These are phyloP conservation scores for Omphalea diandra DNA, from an alignment of 441 rosid species.

Conservation along the genomic window DNA sequence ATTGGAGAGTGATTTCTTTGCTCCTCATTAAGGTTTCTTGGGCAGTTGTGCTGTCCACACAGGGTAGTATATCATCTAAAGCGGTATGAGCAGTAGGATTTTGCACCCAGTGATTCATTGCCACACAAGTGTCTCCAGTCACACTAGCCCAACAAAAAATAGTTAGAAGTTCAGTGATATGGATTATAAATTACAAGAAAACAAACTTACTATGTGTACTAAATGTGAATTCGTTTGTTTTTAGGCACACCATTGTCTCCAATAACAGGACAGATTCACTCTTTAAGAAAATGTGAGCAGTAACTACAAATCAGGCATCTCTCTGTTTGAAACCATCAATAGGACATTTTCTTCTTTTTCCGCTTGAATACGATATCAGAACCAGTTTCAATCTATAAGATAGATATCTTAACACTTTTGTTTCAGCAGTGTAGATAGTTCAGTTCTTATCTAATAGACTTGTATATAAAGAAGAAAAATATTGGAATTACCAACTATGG, in stretches of 20 bases:
- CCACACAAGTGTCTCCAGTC: constrained; percentile 81
- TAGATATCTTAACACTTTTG: not conserved
- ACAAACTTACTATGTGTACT: too few relatives aligned
- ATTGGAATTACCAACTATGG: not conserved
- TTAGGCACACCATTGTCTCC: too few relatives aligned
- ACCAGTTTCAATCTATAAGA: too few relatives aligned
- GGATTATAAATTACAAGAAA: not conserved
- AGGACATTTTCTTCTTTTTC: too few relatives aligned
- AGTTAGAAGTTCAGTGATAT: constrained; percentile 2
- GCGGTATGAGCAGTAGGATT: constrained; percentile 82
- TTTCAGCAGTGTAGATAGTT: not conserved
- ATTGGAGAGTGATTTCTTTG: constrained; percentile 74
- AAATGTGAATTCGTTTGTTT: too few relatives aligned
- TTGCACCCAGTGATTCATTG: constrained; percentile 86
- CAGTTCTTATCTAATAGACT: not conserved
- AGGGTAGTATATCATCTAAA: constrained; percentile 79
- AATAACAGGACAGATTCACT: too few relatives aligned
- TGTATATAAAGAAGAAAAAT: not conserved
- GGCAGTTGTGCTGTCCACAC: constrained; percentile 80
- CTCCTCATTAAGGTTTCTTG: constrained; percentile 60
- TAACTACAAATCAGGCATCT: not conserved
- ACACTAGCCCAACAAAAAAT: constrained; percentile 43
- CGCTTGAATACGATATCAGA: too few relatives aligned
- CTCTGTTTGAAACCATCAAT: too few relatives aligned
- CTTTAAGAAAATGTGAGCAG: not conserved